A percentile compares a stretch with the other conserved stretches of the same genome.
phyloP scores from a whole-genome alignment of 2,329 filamentous ascomycete species.

The Diatrype stigma region DNA sequence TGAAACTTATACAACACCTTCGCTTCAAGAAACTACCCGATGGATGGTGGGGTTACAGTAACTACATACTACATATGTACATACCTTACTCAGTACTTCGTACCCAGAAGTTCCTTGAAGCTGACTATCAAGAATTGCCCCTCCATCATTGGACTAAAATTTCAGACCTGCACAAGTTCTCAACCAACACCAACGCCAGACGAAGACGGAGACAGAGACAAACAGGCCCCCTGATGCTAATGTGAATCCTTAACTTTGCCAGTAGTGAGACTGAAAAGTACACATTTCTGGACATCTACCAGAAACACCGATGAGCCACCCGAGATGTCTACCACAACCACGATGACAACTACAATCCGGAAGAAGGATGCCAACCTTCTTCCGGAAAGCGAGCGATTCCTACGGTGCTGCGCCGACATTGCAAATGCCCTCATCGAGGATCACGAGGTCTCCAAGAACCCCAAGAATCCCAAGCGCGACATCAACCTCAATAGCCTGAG shows the following conservation, averaged over 20 bases:
- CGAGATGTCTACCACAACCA: conserved; percentile 55
- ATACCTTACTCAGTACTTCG: background rate
- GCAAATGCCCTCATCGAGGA: conserved; percentile 92
- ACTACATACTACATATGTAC: too few relatives aligned
- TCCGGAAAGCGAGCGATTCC: conserved; percentile 90
- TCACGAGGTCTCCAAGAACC: conserved; percentile 75
- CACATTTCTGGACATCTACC: conserved; percentile 5
- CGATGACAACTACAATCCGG: conserved; percentile 61
- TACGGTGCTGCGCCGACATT: conserved; percentile 93
- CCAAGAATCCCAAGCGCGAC: conserved; percentile 70
- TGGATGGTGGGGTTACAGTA: too few relatives aligned
- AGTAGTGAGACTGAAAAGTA: background rate
- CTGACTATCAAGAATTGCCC: background rate
- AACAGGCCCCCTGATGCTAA: too few relatives aligned
- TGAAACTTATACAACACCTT: too few relatives aligned
- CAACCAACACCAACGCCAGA: too few relatives aligned
- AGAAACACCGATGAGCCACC: background rate
- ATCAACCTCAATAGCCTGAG: conserved; percentile 89
- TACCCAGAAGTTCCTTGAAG: background rate
- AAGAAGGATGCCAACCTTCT: conserved; percentile 72
- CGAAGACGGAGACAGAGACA: too few relatives aligned
- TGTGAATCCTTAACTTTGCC: too few relatives aligned
- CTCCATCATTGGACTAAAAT: background rate
- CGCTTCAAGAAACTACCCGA: too few relatives aligned
- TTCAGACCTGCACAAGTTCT: too few relatives aligned